Evolutionary conservation across 306 rosid genomes (phyloP), one percentile per base, ranked within the genome.

Genomic region (Albizia julibrissin): DNA sequence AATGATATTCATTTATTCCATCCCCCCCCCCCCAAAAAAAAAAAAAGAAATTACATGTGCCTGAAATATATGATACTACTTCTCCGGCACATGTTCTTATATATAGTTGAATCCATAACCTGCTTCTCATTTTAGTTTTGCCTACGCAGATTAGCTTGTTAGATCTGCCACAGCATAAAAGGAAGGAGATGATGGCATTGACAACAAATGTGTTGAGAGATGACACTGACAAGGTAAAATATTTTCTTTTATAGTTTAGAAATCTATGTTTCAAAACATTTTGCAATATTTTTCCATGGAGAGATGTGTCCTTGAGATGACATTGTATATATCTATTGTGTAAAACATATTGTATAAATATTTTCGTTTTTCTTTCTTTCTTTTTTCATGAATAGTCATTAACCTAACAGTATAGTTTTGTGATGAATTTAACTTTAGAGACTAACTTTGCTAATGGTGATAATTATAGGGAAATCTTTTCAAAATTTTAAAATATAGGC

Each of bases 151-250:
- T 93, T 81, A 90, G 99, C 89, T 83, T 93, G 92, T 69, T 93
- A 81, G 98, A 90, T 84, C 80, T 80, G 76, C 97, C 94, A 31
- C 91, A 85, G 69, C 83, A 78, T 64, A 83, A 86, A 79, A 88
- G 73, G 88, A 93, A 92, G 85, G 91, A 77, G 88, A 33, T 86
- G 86, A 92, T 90, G 98, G 69, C 91, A 82, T 83, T 88, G 89
- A 91, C 97, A 42, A 79, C 92, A 77, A 95, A 95, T 88, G 93
- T 92, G 84, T 87, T 96, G 97, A 90, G 97, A 85, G 98, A 96
- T 90, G 97, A 92, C 47, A 89, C 87, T 42, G 99, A 91, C 78
- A 96, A 96, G 97, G 99, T 96, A 83, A 74, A 56, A 21, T 54
- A 58, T 31, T 26, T 27, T 19, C 27, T 72, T 4, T 54, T 56